phyloP scores from a whole-genome alignment of 164 flowering plant genomes.

The Umbellularia californica region DNA sequence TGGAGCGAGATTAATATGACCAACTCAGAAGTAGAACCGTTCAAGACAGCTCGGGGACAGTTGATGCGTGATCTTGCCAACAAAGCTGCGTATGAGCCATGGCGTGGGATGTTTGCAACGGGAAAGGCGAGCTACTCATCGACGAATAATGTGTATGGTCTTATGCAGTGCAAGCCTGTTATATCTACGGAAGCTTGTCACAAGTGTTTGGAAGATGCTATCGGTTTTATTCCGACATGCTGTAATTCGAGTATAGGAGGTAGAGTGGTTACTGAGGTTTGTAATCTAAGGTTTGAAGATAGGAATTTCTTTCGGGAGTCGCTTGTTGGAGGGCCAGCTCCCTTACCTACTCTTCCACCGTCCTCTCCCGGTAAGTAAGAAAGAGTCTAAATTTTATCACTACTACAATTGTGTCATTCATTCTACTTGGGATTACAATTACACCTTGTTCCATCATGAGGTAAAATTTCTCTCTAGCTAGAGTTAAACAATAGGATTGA shows the following conservation, averaged over 20 bases:
- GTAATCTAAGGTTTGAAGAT: constrained; percentile 35
- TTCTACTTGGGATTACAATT: too few relatives aligned
- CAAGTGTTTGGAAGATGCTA: constrained; percentile 22
- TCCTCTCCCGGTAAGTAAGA: too few relatives aligned
- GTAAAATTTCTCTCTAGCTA: too few relatives aligned
- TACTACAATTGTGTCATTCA: too few relatives aligned
- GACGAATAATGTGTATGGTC: constrained; percentile 21
- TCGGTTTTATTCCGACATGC: constrained; percentile 9
- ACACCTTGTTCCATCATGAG: too few relatives aligned
- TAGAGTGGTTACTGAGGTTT: constrained; percentile 27
- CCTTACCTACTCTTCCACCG: neutral
- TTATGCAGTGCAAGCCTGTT: constrained; percentile 40
- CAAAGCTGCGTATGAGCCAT: constrained; percentile 16
- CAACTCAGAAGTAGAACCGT: constrained; percentile 14
- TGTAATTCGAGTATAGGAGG: constrained; percentile 26
- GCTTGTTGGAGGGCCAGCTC: too few relatives aligned
- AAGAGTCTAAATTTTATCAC: too few relatives aligned
- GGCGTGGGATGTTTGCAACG: constrained; percentile 19
- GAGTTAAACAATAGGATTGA: too few relatives aligned
- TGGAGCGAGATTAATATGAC: constrained; percentile 16
- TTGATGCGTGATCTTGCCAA: constrained; percentile 16
- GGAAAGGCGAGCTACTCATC: constrained; percentile 1
- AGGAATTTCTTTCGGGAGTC: constrained; percentile 17
- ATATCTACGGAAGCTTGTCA: constrained; percentile 21
- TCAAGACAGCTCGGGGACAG: constrained; percentile 7